Base-by-base conservation (phyloP, 495 filamentous ascomycete genomes). In the Hyaloscypha finlandica region DNA sequence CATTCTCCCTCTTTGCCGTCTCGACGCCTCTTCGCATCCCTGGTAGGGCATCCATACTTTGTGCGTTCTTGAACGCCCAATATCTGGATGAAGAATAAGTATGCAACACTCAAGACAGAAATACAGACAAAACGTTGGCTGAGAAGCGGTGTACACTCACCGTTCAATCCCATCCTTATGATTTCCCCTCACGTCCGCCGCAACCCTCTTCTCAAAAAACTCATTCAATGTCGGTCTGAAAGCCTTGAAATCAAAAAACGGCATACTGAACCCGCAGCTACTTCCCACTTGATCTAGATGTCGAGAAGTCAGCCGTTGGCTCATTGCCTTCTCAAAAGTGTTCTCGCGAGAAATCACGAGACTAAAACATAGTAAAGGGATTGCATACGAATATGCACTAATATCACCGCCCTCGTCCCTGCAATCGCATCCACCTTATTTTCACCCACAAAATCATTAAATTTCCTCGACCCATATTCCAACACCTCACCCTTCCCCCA, bases 401-500 rank as follows among this genome's bases (percentile, higher is more conserved):
- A 42, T 54, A 92, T 85, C 20, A 92, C 79, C 20, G 89, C 87
- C 20, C 91, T 80, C 5, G 81, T 81, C 0, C 86, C 88, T 0
- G 77, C 75, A 0, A 85, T 57, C 0, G 74, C 66, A 35, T 79
- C 63, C 31, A 81, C 75, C 3, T 77, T 74, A 64, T 84, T 80
- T 62, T 75, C 77, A 64, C 76, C 71, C n/a, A 87, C 70, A 62
- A 84, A 77, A 9, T 73, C 71, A 20, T 77, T 65, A 66, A 87
- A 90, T 37, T 74, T 77, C 0, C 73, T 59, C 0, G 81, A 75
- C 22, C 81, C 82, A 60, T 77, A 76, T 74, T 93, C 90, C 11
- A 92, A 77, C 8, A 92, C 87, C 3, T 76, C 78, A 0, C 89
- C 90, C 55, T 74, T 82, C 55, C 91, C 90, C 72, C 89, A 93